A percentile compares a stretch with the other conserved stretches of the same genome.
phyloP scores from a whole-genome alignment of 2,329 filamentous ascomycete species.

The Penicillium concentricum region DNA sequence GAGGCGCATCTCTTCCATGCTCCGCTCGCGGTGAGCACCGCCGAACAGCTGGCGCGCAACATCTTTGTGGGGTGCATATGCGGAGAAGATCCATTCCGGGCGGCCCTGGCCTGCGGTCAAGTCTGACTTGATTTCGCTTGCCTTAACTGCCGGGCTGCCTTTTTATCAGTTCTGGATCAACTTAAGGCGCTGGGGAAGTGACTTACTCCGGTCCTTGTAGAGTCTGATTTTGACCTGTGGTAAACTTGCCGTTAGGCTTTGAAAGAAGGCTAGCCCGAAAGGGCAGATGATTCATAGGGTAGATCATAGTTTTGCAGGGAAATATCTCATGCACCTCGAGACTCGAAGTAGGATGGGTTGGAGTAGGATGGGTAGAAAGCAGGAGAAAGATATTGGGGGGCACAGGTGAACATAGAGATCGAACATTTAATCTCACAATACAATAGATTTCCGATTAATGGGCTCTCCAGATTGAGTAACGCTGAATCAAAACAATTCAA shows the following conservation, averaged over 20 bases:
- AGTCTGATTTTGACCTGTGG: slow-evolving; percentile 17
- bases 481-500: background rate
- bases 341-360: background rate
- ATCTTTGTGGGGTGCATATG: slow-evolving; percentile 75
- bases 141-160: slow-evolving; percentile 55
- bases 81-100: slow-evolving; percentile 82
- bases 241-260: background rate
- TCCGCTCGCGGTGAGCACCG: slow-evolving; percentile 75
- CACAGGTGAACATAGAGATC: background rate
- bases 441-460: background rate
- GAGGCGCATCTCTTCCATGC: slow-evolving; percentile 80
- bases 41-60: slow-evolving; percentile 82
- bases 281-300: background rate
- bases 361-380: background rate
- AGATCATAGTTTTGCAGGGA: background rate
- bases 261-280: background rate
- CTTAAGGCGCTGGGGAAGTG: background rate
- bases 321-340: background rate
- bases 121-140: slow-evolving; percentile 63
- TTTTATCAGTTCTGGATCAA: slow-evolving; percentile 20
- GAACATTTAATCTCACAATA: background rate
- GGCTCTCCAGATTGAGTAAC: background rate
- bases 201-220: slow-evolving; percentile 28
- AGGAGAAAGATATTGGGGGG: background rate
- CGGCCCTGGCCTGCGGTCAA: slow-evolving; percentile 61